Evolutionary conservation across 805 yeast genomes (phyloP).

Genomic region (Wickerhamiella spandovensis): DNA sequence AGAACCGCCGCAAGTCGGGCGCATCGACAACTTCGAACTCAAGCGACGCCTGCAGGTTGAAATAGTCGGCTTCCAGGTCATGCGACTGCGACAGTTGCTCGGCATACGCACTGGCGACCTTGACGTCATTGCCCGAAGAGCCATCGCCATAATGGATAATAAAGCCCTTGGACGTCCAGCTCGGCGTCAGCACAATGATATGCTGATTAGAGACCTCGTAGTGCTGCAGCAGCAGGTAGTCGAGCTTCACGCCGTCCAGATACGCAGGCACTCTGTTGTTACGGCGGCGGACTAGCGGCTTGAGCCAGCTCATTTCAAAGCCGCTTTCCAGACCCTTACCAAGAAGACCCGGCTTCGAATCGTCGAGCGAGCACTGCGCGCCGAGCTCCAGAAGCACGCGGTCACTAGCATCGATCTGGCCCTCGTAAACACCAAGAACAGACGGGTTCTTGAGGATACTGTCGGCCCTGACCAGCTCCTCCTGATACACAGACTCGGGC

Average conservation of each 20-base stretch:
- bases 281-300: conserved; percentile 24
- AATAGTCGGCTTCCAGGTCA: conserved; percentile 20
- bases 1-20: conserved; percentile 41
- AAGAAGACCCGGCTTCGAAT: conserved; percentile 57
- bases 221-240: conserved; percentile 19
- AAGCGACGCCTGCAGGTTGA: conserved; percentile 41
- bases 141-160: conserved; percentile 2
- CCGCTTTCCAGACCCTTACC: conserved; percentile 81
- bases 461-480: conserved; percentile 43
- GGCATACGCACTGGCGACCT: conserved; percentile 6
- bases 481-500: conserved; percentile 49
- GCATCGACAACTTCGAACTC: conserved; percentile 42
- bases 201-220: conserved; percentile 15
- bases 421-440: conserved; percentile 63
- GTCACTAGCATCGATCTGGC: conserved; percentile 51
- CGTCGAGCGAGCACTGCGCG: conserved; percentile 53
- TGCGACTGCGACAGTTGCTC: conserved; percentile 3
- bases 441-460: conserved; percentile 50
- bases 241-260: conserved; percentile 18
- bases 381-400: conserved; percentile 75
- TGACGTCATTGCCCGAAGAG: not conserved
- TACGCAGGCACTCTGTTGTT: conserved; percentile 23
- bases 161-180: conserved; percentile 8
- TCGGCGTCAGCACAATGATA: conserved; percentile 7
- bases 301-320: conserved; percentile 49